Evolutionary conservation across 1,139 yeast genomes (phyloP), one percentile per base, ranked within the genome.

Genomic region (Geotrichum klebahnii): DNA sequence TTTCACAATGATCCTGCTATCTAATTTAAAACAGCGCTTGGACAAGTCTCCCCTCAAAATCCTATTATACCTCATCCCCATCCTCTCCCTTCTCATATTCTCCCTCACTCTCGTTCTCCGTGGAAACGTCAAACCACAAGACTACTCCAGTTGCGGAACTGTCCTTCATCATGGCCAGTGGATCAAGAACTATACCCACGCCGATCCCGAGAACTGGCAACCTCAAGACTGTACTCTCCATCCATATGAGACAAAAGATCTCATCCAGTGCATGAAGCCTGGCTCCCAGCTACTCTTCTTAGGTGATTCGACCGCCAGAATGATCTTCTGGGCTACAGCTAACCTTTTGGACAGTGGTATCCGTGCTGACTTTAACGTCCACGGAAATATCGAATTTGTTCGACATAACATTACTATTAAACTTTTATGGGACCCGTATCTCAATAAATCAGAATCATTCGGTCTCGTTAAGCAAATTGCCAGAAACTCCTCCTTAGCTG

Each of bases 231-330:
- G 53, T 19, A 37, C 45, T 17, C 10, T 34, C 16, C 45, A 42
- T 23, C 20, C 28, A 5, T 50, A 50, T 28, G 29, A 32, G 10
- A n/a, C 16, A 10, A 29, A 24, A 5, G 50, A 46, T 28, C 26
- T 50, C 14, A 29, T 24, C 6, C 24, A 29, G n/a, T 51, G 53
- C 47, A 32, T 44, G 24, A 48, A 37, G 1, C 49, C 51, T 14
- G 46, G 48, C 23, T 10, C 35, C 20, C 12, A 31, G 12, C 10
- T 51, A 36, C 19, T 43, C 12, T 44, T 51, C 22, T 38, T 46
- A 29, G 53, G 53, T n/a, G 53, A 51, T 29, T 51, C 53, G 14
- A 51, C 53, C 12, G 51, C 46, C 31, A 28, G 53, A 16, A 45
- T 44, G 38, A 35, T 44, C 40, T 51, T 33, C 35, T 47, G 51